Conservation (phyloP, 1,139 yeast genomes). For the Suhomyces anneliseae region DNA sequence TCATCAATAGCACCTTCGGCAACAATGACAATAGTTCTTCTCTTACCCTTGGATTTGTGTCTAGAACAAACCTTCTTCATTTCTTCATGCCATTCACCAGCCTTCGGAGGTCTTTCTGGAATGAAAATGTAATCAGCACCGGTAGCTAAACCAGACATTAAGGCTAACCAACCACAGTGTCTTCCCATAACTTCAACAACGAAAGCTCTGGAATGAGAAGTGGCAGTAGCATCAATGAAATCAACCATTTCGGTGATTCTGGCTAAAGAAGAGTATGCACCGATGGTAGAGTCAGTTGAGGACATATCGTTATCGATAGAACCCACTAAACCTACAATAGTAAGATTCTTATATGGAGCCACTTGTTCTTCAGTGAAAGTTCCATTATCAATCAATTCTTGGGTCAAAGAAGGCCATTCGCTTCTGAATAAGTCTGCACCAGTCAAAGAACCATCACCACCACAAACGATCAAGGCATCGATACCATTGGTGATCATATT, state of each 20-base stretch:
- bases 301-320: constrained; percentile 86
- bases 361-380: constrained; percentile 53
- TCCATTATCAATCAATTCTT: constrained; percentile 54
- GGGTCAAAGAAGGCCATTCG: constrained; percentile 76
- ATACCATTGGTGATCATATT: constrained; percentile 72
- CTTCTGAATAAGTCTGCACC: constrained; percentile 78
- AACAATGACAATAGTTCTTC: constrained; percentile 78
- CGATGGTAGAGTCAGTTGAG: constrained; percentile 78
- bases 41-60: constrained; percentile 69
- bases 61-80: constrained; percentile 63
- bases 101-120: constrained; percentile 72
- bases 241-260: constrained; percentile 78
- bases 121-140: constrained; percentile 80
- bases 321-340: constrained; percentile 77
- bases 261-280: constrained; percentile 75
- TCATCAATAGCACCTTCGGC: constrained; percentile 82
- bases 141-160: constrained; percentile 81
- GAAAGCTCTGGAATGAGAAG: constrained; percentile 79
- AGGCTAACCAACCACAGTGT: constrained; percentile 85
- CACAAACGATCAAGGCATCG: constrained; percentile 78
- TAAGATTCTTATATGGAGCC: constrained; percentile 55
- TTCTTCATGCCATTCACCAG: constrained; percentile 60
- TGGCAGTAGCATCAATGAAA: constrained; percentile 82
- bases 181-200: constrained; percentile 90
- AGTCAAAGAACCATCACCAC: constrained; percentile 84